Conservation (phyloP, 2,329 filamentous ascomycete genomes). For the Cladosporium phlei region DNA sequence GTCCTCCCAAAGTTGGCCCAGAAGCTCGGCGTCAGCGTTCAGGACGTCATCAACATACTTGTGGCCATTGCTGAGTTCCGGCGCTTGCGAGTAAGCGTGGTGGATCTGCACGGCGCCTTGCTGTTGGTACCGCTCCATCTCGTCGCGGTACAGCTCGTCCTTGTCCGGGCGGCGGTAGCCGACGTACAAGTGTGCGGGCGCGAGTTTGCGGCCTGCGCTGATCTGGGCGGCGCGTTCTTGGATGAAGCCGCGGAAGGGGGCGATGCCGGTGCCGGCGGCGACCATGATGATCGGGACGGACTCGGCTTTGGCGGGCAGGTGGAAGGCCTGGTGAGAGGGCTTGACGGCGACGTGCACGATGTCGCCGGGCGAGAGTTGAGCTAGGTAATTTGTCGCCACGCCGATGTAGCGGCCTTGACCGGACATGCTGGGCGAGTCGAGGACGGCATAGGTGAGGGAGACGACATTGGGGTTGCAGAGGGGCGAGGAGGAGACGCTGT, state of each 20-base stretch:
- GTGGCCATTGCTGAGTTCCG: constrained; percentile 43
- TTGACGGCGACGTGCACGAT: constrained; percentile 40
- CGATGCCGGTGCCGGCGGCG: constrained; percentile 73
- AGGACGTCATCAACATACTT: constrained; percentile 52
- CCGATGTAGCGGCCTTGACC: constrained; percentile 36
- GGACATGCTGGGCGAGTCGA: constrained; percentile 23
- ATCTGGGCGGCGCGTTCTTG: constrained; percentile 66
- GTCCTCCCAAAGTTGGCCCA: constrained; percentile 43
- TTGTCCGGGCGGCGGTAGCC: constrained; percentile 42
- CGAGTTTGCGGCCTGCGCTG: constrained; percentile 49
- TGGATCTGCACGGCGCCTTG: constrained; percentile 58
- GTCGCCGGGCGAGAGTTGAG: constrained; percentile 37
- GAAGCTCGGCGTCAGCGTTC: constrained; percentile 43
- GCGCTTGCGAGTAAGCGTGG: constrained; percentile 54
- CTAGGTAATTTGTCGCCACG: constrained; percentile 42
- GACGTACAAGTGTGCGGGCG: constrained; percentile 58
- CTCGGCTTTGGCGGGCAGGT: constrained; percentile 39
- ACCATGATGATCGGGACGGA: constrained; percentile 39
- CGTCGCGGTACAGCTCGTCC: constrained; percentile 59
- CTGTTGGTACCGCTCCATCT: constrained; percentile 56
- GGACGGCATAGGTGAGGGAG: constrained; percentile 62
- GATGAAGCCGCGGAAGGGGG: constrained; percentile 93
- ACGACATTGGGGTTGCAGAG: constrained; percentile 25
- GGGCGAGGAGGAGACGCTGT: constrained; percentile 33
- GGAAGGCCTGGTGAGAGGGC: constrained; percentile 40